Evolutionary conservation across 2,329 filamentous ascomycete genomes (phyloP).

Genomic region (Claviceps purpurea): DNA sequence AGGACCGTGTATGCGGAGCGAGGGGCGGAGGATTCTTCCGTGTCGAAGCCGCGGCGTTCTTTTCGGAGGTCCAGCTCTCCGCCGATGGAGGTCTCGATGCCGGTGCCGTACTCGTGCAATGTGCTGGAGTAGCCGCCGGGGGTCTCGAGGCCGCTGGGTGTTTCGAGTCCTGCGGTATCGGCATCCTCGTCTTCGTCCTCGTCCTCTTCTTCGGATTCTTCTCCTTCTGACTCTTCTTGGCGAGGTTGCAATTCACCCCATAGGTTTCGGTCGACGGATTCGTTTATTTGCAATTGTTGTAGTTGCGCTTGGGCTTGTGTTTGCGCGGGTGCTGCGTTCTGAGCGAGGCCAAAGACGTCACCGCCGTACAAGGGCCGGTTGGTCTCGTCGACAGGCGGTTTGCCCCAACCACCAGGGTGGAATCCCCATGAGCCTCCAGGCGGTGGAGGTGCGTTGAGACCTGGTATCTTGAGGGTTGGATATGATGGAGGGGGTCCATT

Average conservation of each 20-base stretch:
- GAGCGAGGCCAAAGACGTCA: conserved; percentile 74
- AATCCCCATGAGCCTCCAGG: conserved; percentile 88
- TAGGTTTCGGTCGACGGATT: conserved; percentile 71
- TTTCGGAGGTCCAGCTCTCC: conserved; percentile 91
- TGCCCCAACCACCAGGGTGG: conserved; percentile 88
- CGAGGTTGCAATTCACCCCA: conserved; percentile 87
- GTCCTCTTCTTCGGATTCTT: conserved; percentile 26
- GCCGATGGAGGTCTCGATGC: conserved; percentile 58
- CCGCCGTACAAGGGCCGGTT: conserved; percentile 86
- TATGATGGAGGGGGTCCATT: conserved; percentile 90
- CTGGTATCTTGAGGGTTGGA: conserved; percentile 86
- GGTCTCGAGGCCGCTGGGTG: conserved; percentile 65
- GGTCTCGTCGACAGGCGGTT: conserved; percentile 87
- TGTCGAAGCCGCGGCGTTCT: conserved; percentile 66
- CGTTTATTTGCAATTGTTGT: conserved; percentile 38
- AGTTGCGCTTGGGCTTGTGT: conserved; percentile 20
- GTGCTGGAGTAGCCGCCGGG: conserved; percentile 69
- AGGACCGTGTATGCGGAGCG: conserved; percentile 80
- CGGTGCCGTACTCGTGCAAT: conserved; percentile 64
- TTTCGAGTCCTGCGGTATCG: conserved; percentile 54
- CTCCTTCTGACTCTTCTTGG: conserved; percentile 62
- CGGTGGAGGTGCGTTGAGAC: conserved; percentile 85
- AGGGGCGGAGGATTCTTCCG: conserved; percentile 63
- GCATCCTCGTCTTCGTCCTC: conserved; percentile 41
- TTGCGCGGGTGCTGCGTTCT: conserved; percentile 17